Evolutionary conservation across 257 asterid species (phyloP), one percentile per base, ranked within the genome.

Genomic region (Sherardia arvensis): DNA sequence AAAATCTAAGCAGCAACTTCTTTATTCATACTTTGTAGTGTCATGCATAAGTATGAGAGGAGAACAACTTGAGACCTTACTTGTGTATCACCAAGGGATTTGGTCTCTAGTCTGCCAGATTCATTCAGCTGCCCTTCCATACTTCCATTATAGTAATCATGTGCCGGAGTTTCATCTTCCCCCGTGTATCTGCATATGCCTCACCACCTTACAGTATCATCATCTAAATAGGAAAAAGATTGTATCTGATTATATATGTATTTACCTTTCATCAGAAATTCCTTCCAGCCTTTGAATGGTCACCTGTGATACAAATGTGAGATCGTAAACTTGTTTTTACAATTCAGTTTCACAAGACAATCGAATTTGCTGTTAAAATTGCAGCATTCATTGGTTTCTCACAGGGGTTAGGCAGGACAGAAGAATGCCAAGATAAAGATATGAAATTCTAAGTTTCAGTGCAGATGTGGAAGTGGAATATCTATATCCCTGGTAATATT

Each of bases 231-330:
- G 26, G 27, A 59, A 51, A 58, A 21, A 25, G 26, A 49, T 57
- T 51, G 23, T 38, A 56, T 34, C 28, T 65, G 54, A 32, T 49
- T 33, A 59, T 3, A 4, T 64, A 30, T 40, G 15, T 43, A 40
- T 38, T 77, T 73, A 87, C 96, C 98, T 91, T 74, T 82, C 72
- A 61, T 79, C 85, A 56, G 73, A 36, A 45, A 68, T 75, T 73
- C 79, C 84, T 65, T 87, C 79, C 80, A 81, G 73, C 83, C 73
- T 87, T 81, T 92, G 93, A 75, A 89, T 82, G 71, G 87, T 80
- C 68, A 92, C 89, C 98, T 91, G 95, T 66, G 34, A 59, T 17
- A 28, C 62, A 22, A 34, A n/a, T 27, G 40, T 22, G 26, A 29
- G 22, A 61, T 3, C 9, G 2, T 20, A 8, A 4, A 29, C 9